These are phyloP conservation scores for Vaccinium vitisidaea DNA, from an alignment of 148 eudicot genomes.

Conservation along the genomic window DNA sequence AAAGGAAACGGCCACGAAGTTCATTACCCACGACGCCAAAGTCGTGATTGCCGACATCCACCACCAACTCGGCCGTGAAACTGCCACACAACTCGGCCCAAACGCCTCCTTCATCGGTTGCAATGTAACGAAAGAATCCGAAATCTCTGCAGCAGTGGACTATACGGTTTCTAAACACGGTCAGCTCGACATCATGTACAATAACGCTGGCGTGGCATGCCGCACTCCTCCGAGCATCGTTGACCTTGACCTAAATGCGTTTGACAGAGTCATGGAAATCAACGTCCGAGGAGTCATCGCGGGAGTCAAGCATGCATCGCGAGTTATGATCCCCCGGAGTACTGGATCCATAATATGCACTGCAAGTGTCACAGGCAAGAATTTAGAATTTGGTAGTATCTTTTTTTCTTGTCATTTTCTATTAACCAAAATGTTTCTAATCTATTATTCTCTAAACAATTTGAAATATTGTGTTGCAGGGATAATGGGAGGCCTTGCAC, in stretches of 20 bases:
- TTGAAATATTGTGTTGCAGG: not conserved
- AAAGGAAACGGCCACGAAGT: conserved; percentile 60
- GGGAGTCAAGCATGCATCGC: conserved; percentile 75
- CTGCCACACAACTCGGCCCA: conserved; percentile 45
- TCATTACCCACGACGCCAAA: conserved; percentile 68
- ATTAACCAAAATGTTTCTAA: not conserved
- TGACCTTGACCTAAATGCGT: conserved; percentile 50
- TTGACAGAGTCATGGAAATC: conserved; percentile 64
- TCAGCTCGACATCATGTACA: conserved; percentile 79
- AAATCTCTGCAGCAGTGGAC: conserved; percentile 54
- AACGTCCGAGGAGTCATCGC: conserved; percentile 67
- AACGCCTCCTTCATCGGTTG: conserved; percentile 60
- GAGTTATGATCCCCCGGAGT: conserved; percentile 68
- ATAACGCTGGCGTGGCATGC: conserved; percentile 75
- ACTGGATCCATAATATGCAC: conserved; percentile 70
- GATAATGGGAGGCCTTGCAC: conserved; percentile 70
- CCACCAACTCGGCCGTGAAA: conserved; percentile 31
- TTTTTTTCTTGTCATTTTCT: not conserved
- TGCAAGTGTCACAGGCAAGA: conserved; percentile 53
- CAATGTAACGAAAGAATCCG: conserved; percentile 66
- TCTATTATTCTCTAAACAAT: not conserved
- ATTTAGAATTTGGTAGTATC: not conserved
- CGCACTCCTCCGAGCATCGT: conserved; percentile 49
- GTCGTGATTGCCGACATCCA: conserved; percentile 77
- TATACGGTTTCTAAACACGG: conserved; percentile 46